phyloP scores from a whole-genome alignment of 192 early-diverging fungal species.

The Allomyces macrogynus region DNA sequence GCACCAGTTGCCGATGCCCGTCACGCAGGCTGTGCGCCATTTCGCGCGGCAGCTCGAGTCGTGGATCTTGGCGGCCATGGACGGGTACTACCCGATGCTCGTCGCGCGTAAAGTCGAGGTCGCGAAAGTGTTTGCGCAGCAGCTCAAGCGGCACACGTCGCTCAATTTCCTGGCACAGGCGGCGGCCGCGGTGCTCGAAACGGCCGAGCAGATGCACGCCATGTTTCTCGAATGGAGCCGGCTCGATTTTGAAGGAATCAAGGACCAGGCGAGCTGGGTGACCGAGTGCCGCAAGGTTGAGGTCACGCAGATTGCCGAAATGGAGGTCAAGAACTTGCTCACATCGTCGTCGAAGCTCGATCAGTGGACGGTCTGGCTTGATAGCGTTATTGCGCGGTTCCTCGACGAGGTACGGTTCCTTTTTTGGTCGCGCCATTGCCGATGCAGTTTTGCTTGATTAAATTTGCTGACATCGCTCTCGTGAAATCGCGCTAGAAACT shows the following conservation, averaged over 20 bases:
- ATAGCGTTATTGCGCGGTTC: constrained; percentile 14
- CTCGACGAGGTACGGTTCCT: constrained; percentile 7
- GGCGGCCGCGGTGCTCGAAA: constrained; percentile 13
- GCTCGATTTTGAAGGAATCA: constrained; percentile 19
- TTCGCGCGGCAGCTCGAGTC: constrained; percentile 10
- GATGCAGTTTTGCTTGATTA: background rate
- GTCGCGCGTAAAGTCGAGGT: constrained; percentile 15
- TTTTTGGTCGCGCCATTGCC: background rate
- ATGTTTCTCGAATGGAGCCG: constrained; percentile 20
- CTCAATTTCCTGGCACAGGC: constrained; percentile 22
- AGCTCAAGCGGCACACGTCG: constrained; percentile 19
- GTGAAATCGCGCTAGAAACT: background rate
- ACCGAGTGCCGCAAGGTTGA: constrained; percentile 21
- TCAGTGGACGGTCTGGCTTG: constrained; percentile 19
- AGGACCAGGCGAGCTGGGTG: constrained; percentile 24
- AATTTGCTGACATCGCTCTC: background rate
- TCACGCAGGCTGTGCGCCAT: constrained; percentile 12
- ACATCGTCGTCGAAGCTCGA: constrained; percentile 8
- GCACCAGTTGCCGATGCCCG: constrained; percentile 13
- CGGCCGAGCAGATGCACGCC: constrained; percentile 8
- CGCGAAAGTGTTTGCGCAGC: constrained; percentile 20
- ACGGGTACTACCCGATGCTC: constrained; percentile 7
- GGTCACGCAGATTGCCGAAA: constrained; percentile 16
- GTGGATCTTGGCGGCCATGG: constrained; percentile 12
- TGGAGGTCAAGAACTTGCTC: constrained; percentile 16